Percentiles rank a stretch among this genome's conserved stretches.
These are phyloP conservation scores for Actinidia arguta DNA, from an alignment of 179 eudicot species.

Conservation along the genomic window DNA sequence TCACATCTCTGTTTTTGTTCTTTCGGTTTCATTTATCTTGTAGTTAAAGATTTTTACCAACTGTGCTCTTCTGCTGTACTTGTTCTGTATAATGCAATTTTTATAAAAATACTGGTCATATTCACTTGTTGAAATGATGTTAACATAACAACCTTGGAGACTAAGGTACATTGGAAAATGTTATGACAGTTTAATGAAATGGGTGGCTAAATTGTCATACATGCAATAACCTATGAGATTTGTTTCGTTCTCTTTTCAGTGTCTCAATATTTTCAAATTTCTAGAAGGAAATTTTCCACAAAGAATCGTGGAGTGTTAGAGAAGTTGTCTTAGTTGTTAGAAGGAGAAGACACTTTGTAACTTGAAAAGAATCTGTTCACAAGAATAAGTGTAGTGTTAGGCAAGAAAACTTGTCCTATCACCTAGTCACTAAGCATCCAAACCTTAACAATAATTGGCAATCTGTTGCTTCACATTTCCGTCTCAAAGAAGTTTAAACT, in stretches of 20 bases:
- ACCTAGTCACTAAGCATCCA: background rate
- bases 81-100: background rate
- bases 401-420: no score
- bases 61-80: background rate
- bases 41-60: background rate
- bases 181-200: background rate
- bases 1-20: background rate
- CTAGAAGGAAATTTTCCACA: background rate
- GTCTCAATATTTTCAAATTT: background rate
- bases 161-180: background rate
- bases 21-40: background rate
- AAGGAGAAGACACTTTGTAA: background rate
- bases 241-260: background rate
- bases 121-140: background rate
- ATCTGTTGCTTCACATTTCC: background rate
- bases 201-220: background rate
- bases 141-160: background rate
- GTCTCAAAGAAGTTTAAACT: background rate
- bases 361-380: no score
- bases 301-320: background rate
- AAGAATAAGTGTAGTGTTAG: no score
- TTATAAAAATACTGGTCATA: background rate
- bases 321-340: slow-evolving; percentile 5
- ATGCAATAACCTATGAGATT: background rate
- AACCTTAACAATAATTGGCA: background rate